Base-by-base conservation (phyloP, 306 rosid genomes). In the Clitoria ternatea region DNA sequence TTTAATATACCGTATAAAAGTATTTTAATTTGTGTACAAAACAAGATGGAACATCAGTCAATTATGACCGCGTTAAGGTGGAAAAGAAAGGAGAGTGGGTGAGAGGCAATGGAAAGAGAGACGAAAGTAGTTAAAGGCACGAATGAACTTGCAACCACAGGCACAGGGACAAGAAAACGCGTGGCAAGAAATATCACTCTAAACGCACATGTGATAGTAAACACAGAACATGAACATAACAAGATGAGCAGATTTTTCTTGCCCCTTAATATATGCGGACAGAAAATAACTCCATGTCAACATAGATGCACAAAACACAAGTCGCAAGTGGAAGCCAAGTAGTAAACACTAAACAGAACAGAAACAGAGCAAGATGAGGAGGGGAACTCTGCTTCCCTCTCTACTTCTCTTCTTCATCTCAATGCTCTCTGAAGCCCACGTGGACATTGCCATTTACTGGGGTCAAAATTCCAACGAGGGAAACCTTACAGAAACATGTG, bases 401-500 rank as follows among this genome's bases (percentile, higher is more conserved):
- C 5, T 18, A 35, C 2, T 60, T 15, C 2, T 55, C 7, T 6
- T 59, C 4, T 29, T 57, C n/a, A 30, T 33, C 53, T 23, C 40
- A n/a, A 9, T 23, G 3, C 24, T 63, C 0, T 23, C 80, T 23
- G 32, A 68, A 26, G 40, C 71, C 4, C n/a, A n/a, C n/a, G 56
- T 57, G 0, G 10, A 60, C 9, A n/a, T 70, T 42, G 44, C 49
- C 15, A 18, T 78, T 54, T 65, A 43, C 70, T 78, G 82, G 82
- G 82, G 78, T 27, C 82, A 55, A 59, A 5, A 64, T 12, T 0
- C 0, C 0, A 0, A 19, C 0, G 80, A 78, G 29, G 82, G 78
- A 20, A 70, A 0, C 47, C 60, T 78, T 2, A n/a, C 63, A 1
- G 69, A 71, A 45, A 36, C 82, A 26, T 78, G 78, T 45, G 63